phyloP scores from a whole-genome alignment of 768 basidiomycete species.

The Podaxis pistillaris region DNA sequence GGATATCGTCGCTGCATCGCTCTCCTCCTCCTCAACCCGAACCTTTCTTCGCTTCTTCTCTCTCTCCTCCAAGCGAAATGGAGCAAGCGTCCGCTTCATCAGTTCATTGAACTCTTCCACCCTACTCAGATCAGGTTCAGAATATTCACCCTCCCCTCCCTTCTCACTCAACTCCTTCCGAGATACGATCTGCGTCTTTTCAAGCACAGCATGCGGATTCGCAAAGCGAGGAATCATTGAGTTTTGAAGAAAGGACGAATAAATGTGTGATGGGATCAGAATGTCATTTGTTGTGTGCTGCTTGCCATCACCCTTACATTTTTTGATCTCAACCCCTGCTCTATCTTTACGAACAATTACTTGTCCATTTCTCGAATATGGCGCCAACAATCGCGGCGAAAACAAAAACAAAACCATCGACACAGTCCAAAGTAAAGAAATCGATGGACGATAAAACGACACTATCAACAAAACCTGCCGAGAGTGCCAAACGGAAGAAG shows the following conservation, averaged over 20 bases:
- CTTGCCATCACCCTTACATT: slow-evolving; percentile 10
- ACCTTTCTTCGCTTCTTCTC: slow-evolving; percentile 12
- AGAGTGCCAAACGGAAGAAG: slow-evolving; percentile 28
- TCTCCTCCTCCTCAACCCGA: not conserved
- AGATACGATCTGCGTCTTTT: slow-evolving; percentile 30
- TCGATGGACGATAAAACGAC: slow-evolving; percentile 15
- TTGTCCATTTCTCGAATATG: slow-evolving; percentile 14
- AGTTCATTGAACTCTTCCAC: slow-evolving; percentile 17
- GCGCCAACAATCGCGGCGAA: slow-evolving; percentile 16
- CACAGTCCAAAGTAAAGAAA: slow-evolving; percentile 20
- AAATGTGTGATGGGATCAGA: slow-evolving; percentile 9
- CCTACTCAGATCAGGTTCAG: slow-evolving; percentile 13
- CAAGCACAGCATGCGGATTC: slow-evolving; percentile 44
- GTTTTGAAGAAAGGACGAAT: slow-evolving; percentile 19
- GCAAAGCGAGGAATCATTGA: slow-evolving; percentile 38
- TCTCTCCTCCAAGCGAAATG: slow-evolving; percentile 1
- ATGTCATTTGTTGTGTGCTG: slow-evolving; percentile 6
- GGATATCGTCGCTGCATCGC: slow-evolving; percentile 13
- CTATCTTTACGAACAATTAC: slow-evolving; percentile 4
- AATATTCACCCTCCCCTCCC: slow-evolving; percentile 10
- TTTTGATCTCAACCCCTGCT: not conserved
- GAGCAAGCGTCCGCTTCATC: slow-evolving; percentile 1
- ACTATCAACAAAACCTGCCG: slow-evolving; percentile 12
- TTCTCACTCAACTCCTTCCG: slow-evolving; percentile 29
- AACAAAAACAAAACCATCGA: slow-evolving; percentile 19